Base-by-base conservation (phyloP, 2,329 filamentous ascomycete species). In the Pyricularia sp. region DNA sequence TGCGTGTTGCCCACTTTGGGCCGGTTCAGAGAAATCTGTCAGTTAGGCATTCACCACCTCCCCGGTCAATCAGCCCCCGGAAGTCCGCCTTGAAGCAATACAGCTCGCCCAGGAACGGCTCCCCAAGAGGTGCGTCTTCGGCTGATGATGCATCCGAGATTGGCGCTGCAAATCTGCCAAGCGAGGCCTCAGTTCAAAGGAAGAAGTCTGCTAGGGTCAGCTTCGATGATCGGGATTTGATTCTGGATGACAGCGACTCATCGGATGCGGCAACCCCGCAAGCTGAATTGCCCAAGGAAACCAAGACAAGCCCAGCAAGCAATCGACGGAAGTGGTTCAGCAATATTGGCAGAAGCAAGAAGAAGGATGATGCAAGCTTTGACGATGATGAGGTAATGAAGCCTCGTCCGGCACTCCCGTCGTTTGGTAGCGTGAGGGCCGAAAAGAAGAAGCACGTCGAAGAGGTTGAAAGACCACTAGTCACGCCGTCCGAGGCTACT, bases 31-130 rank as follows among this genome's bases (percentile, higher is more conserved):
- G 87, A 42, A 84, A 80, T 61, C 76, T 88, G 14, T 79, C 83
- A 1, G 81, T 90, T 31, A 88, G 83, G 71, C 91, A 94, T 74
- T 84, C 88, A 68, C 92, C 91, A 6, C 88, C 90, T 26, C 82
- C 87, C 33, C 85, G 92, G 65, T 92, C 91, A 5, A 81, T 91
- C 12, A 93, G 91, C 0, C 92, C 92, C 11, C 88, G 88, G 64
- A 94, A 94, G 76, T 93, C 91, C 1, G 91, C 91, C 1, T 75
- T 94, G 71, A 94, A 94, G 76, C 83, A 88, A 33, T 83, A 81
- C 1, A 87, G 86, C 66, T 84, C 87, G 1, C 82, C 85, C 69
- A 74, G 85, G 73, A 80, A 83, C 71, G 73, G 86, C 66, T 84
- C 87, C 1, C 82, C 85, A 69, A 74, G 85, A 73, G 80, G 83